Base-by-base conservation (phyloP, 2,329 filamentous ascomycete species). In the Xylaria sp. region DNA sequence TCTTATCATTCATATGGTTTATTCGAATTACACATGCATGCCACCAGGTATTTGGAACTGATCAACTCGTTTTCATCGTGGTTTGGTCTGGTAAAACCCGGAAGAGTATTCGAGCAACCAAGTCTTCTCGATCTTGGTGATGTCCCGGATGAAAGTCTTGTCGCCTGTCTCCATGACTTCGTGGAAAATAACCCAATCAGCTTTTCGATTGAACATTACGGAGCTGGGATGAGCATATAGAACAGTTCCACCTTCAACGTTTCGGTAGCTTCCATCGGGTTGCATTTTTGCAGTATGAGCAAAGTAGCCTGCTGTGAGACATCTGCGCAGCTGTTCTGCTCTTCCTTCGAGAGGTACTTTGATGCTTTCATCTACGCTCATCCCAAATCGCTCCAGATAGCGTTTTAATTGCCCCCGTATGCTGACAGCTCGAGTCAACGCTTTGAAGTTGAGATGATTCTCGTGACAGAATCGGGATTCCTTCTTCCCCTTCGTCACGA, bases 151-250 rank as follows among this genome's bases (percentile, higher is more conserved):
- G 77, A 91, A 98, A 0, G 88, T 94, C 84, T 98, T 98, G 70
- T 87, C 88, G 10, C 91, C 89, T 4, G 92, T 96, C 81, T 98
- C 93, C 84, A 97, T 88, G 42, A 97, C 89, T 80, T 97, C 95
- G 74, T 96, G 92, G 76, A 97, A 99, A 38, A 99, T 87, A 10
- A 98, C 94, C 94, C 95, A 98, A 70, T 97, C 94, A 11, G 93
- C 93, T 82, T 96, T 97, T 63, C 94, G 89, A 79, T 97, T 97
- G 83, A 98, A 98, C 89, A 98, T 93, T 72, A 98, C 81, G 44
- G 92, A 96, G 75, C 89, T 97, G 0, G 96, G 96, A 79, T 99
- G 96, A 25, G 94, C 93, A 81, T 97, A 87, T 60, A 98, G 83
- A 4, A 89, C 87, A 57, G 90, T 91, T 44, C 89, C 89, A 33